Conservation (phyloP, 129 eudicot genomes). For the Saposhnikovia divaricata region DNA sequence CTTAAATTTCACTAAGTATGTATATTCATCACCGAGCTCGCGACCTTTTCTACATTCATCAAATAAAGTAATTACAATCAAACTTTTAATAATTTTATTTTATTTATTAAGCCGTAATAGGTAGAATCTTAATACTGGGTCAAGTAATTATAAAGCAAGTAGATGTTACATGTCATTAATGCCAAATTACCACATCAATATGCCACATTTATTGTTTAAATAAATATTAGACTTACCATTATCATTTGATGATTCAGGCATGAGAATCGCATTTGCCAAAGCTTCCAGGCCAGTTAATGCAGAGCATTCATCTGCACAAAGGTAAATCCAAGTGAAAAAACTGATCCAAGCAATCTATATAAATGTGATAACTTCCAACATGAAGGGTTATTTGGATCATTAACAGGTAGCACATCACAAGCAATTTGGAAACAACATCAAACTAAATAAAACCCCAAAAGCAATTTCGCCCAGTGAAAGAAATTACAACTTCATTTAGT, state of each 20-base stretch:
- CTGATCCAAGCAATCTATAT: not conserved
- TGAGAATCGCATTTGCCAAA: slow-evolving; percentile 45
- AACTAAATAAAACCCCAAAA: not conserved
- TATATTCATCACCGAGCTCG: not conserved
- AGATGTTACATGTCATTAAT: not conserved
- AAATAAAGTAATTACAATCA: not conserved
- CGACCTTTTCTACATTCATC: not conserved
- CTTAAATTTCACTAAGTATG: not conserved
- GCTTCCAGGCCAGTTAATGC: slow-evolving; percentile 49
- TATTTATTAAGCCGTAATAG: not conserved
- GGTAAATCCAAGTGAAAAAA: slow-evolving; percentile 1
- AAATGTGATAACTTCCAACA: not conserved
- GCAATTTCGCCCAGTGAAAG: not conserved
- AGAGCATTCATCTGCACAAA: slow-evolving; percentile 35
- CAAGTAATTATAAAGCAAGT: not conserved
- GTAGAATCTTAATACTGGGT: not conserved
- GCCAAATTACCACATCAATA: not conserved
- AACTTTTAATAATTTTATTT: not conserved
- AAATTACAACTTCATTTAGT: not conserved
- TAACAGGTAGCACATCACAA: not conserved
- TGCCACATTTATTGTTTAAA: not conserved
- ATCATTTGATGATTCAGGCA: slow-evolving; percentile 27
- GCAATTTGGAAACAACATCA: not conserved
- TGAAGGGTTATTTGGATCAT: not conserved
- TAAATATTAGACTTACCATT: slow-evolving; percentile 31